A percentile compares a stretch with the other conserved stretches of the same genome.
Conservation (phyloP, 2,329 filamentous ascomycete species). For the Nothopassalora personata region DNA sequence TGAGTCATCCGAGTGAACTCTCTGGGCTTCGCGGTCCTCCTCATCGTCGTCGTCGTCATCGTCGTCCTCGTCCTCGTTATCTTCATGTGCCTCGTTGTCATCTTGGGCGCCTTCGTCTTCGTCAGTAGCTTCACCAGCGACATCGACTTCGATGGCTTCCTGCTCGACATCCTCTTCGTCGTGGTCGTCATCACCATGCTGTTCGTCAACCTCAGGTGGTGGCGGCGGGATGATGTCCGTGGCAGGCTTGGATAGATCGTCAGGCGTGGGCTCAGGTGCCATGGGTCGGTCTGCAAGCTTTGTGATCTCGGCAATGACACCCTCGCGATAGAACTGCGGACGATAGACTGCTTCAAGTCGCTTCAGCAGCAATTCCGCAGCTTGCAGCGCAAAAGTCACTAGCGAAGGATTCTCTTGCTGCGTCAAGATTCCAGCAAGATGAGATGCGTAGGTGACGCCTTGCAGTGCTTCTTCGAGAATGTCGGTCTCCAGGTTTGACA, state of each 20-base stretch:
- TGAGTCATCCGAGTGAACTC: conserved; percentile 51
- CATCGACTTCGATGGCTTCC: conserved; percentile 24
- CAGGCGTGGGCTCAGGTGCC: conserved; percentile 14
- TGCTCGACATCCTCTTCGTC: conserved; percentile 49
- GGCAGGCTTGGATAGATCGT: conserved; percentile 12
- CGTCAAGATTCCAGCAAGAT: conserved; percentile 87
- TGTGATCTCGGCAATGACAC: conserved; percentile 84
- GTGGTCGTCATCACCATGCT: conserved; percentile 40
- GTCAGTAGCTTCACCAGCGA: conserved; percentile 57
- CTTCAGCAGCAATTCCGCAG: conserved; percentile 78
- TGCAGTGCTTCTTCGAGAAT: conserved; percentile 82
- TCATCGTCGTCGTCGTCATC: conserved; percentile 24
- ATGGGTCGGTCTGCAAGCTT: conserved; percentile 59
- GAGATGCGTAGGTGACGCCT: conserved; percentile 89
- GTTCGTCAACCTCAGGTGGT: conserved; percentile 34
- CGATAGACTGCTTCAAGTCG: conserved; percentile 83
- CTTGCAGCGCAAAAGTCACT: conserved; percentile 81
- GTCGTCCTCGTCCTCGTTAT: conserved; percentile 35
- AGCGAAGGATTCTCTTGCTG: conserved; percentile 88
- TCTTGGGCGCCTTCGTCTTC: conserved; percentile 43
- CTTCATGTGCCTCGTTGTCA: conserved; percentile 38
- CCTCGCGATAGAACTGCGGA: conserved; percentile 95
- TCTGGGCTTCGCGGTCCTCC: conserved; percentile 48
- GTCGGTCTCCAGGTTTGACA: conserved; percentile 82
- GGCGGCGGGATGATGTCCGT: conserved; percentile 31